A percentile compares a stretch with the other conserved stretches of the same genome.
Conservation (phyloP, 345 rosid species). For the Excoecaria agallocha region DNA sequence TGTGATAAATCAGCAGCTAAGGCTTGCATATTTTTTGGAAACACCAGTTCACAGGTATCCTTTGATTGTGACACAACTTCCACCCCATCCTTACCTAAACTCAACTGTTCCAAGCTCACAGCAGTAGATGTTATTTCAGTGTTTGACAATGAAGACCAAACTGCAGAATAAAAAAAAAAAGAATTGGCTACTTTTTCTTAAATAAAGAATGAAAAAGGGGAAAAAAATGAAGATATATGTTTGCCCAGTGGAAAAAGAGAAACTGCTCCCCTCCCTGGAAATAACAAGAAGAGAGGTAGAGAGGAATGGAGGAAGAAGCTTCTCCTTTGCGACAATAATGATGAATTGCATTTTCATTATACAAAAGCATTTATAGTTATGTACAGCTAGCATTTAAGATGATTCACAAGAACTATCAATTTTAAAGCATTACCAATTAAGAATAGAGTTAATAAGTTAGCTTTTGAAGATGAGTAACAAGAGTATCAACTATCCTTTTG, state of each 20-base stretch:
- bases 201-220: constrained; percentile 8
- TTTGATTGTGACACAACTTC: constrained; percentile 14
- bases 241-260: background rate
- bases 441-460: too few relatives aligned
- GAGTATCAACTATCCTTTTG: too few relatives aligned
- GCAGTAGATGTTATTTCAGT: constrained; percentile 27
- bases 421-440: too few relatives aligned
- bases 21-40: constrained; percentile 47
- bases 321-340: background rate
- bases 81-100: constrained; percentile 24
- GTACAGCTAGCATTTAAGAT: background rate
- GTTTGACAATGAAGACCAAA: constrained; percentile 17
- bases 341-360: background rate
- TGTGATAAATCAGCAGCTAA: constrained; percentile 47
- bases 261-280: background rate
- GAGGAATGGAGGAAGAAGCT: background rate
- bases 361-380: background rate
- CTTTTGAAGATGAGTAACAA: too few relatives aligned
- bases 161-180: constrained; percentile 12
- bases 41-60: constrained; percentile 32
- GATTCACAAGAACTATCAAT: too few relatives aligned
- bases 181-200: background rate
- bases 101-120: constrained; percentile 34
- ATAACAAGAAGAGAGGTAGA: background rate
- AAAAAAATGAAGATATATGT: constrained; percentile 1